Base-by-base conservation (phyloP, 768 basidiomycete species). In the Chalciporus piperatus region DNA sequence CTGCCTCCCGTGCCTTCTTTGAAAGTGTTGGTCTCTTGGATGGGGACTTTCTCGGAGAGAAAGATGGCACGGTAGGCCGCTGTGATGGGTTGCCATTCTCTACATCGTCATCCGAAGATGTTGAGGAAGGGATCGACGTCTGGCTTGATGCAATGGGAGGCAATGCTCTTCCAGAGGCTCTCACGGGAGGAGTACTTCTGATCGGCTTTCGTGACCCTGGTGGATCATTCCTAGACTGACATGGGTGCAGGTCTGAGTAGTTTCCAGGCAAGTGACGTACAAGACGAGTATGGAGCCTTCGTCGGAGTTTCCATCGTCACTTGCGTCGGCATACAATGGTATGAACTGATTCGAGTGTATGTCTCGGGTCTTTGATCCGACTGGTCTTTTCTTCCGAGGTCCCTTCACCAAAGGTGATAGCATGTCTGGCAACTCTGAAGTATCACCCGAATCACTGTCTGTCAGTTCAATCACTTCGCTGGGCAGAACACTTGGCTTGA, bases 181-280 rank as follows among this genome's bases (percentile, higher is more conserved):
- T 44, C 8, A 50, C 7, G 7, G 30, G 51, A 44, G 17, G 57
- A 42, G 40, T 56, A 6, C 28, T 54, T 6, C 58, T 72, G 27
- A 79, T 54, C 4, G 80, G 83, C 58, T 71, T 82, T 25, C 72
- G 72, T 13, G 77, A 72, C 44, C 70, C 70, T 46, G 64, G 76
- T 8, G 81, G 79, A 51, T 83, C 82, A 55, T 84, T 68, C 39
- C 72, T 72, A 43, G 23, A 44, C 16, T 33, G 35, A 35, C 28
- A 52, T 55, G 50, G 22, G 46, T 20, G 32, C 16, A 56, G 50
- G 22, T 35, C 23, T 22, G 39, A 37, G 30, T 27, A 52, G 44
- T 7, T 27, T 14, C 23, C 28, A 49, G 35, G 41, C 10, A 41
- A 17, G 9, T 7, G 10, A 60, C 77, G 58, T 51, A 74, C 76